Evolutionary conservation across 2,329 filamentous ascomycete genomes (phyloP), one percentile per base, ranked within the genome.

Genomic region (Simplicillium aogashimaense): DNA sequence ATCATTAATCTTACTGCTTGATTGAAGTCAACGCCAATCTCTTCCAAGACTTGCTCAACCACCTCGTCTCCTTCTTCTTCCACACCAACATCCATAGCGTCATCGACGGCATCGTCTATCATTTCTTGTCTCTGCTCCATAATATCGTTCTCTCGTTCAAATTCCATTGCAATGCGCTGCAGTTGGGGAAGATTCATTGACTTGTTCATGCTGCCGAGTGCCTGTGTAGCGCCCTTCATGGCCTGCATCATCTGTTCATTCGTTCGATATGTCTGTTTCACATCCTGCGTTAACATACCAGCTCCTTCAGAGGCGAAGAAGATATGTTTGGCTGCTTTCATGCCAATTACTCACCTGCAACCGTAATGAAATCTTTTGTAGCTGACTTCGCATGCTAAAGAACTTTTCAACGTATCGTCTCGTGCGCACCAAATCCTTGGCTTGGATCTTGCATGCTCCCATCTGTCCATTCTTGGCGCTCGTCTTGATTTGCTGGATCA

Each of bases 221-320:
- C 81, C 63, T 83, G 81, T 1, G 92, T 97, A 4, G 92, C 92
- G 29, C 92, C 92, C 64, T 95, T 98, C 92, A 98, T 97, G 8
- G 89, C 92, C 63, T 95, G 87, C 89, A 95, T 95, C 92, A 98
- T 98, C 64, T 97, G 90, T 62, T 98, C 92, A 63, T 98, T 98
- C 50, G 89, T 95, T 48, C 92, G 81, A 48, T 97, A 90, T 37
- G 92, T 98, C 86, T 95, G 53, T 11, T 28, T 30, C 14, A 34
- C 34, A 29, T 16, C 6, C 31, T 33, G 20, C 20, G 20, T 25
- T 9, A 25, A 25, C 20, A 9, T 6, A 5, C 20, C 15, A 33
- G 11, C 15, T 33, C 11, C 31, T 33, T n/a, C n/a, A n/a, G n/a
- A n/a, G n/a, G n/a, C n/a, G 20, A 25, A 5, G 6, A 5, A 25